Percentiles rank a stretch among this genome's conserved stretches.
These are phyloP conservation scores for Periconia sp. DNA, from an alignment of 2,329 filamentous ascomycete species.

Conservation along the genomic window DNA sequence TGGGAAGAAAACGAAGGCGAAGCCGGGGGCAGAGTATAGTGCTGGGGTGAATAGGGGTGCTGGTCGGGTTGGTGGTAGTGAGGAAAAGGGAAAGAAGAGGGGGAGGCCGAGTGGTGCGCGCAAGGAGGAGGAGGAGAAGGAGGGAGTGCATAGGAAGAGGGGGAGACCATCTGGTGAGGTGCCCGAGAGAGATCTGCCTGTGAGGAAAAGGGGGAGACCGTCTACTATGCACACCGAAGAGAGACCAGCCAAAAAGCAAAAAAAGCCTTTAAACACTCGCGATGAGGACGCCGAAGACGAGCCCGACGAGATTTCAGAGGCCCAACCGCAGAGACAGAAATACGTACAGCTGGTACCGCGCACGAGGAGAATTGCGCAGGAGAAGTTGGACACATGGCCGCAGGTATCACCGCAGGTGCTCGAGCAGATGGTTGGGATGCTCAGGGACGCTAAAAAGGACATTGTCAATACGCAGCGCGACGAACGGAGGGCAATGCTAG, in stretches of 20 bases:
- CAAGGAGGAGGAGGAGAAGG: neutral
- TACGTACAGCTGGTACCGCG: slow-evolving; percentile 38
- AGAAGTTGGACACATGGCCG: slow-evolving; percentile 51
- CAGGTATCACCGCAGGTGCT: slow-evolving; percentile 59
- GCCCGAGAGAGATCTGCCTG: neutral
- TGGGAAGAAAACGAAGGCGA: neutral
- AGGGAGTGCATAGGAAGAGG: neutral
- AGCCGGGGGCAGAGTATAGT: neutral
- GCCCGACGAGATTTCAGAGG: slow-evolving; percentile 22
- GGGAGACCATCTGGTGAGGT: neutral
- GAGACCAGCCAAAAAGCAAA: neutral
- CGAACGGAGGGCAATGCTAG: slow-evolving; percentile 52
- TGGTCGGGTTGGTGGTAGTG: neutral
- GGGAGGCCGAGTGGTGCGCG: neutral
- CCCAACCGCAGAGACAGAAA: slow-evolving; percentile 19
- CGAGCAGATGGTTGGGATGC: slow-evolving; percentile 56
- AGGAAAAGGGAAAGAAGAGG: neutral
- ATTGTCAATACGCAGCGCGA: slow-evolving; percentile 60
- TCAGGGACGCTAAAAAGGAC: slow-evolving; percentile 62
- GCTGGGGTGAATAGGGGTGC: neutral
- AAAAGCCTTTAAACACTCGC: neutral
- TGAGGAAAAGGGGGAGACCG: neutral
- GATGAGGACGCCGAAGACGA: slow-evolving; percentile 8
- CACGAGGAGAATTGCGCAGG: slow-evolving; percentile 40
- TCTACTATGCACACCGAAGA: neutral